These are phyloP conservation scores for Clonostachys solani DNA, from an alignment of 2,329 filamentous ascomycete species.

Conservation along the genomic window DNA sequence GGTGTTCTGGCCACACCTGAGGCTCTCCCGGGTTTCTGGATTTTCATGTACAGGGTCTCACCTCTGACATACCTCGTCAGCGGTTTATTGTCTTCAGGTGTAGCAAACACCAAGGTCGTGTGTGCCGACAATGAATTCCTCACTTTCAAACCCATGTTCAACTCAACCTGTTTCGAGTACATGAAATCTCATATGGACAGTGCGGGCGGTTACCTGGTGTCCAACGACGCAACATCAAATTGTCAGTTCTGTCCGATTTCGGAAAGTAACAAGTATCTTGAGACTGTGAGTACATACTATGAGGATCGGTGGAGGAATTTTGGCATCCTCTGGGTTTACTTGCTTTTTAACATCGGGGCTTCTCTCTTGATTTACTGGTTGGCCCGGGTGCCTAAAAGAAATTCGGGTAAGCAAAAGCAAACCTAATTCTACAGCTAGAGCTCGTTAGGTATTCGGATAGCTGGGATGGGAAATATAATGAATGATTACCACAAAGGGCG, in stretches of 20 bases:
- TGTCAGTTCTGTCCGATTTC: constrained; percentile 54
- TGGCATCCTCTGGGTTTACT: constrained; percentile 49
- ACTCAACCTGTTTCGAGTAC: constrained; percentile 58
- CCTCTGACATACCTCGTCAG: constrained; percentile 80
- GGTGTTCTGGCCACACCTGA: constrained; percentile 59
- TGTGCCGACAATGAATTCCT: constrained; percentile 71
- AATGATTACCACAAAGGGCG: too few species aligned
- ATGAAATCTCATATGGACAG: constrained; percentile 20
- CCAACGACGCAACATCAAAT: constrained; percentile 35
- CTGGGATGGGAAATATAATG: too few species aligned
- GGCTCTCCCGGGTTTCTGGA: constrained; percentile 70
- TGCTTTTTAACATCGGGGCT: constrained; percentile 45
- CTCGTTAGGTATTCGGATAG: too few species aligned
- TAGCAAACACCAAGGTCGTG: constrained; percentile 60
- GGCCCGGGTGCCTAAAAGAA: constrained; percentile 2
- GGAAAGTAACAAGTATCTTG: constrained; percentile 48
- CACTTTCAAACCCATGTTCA: constrained; percentile 55
- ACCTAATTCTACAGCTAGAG: too few species aligned
- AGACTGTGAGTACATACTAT: constrained; percentile 25
- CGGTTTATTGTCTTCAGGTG: constrained; percentile 64
- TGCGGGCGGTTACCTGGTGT: constrained; percentile 44
- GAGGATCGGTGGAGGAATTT: constrained; percentile 58
- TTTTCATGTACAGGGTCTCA: constrained; percentile 78
- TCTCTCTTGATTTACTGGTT: constrained; percentile 30
- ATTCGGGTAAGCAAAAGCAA: too few species aligned